These are phyloP conservation scores for Globomyces pollinis-pini DNA, from an alignment of 192 early-diverging fungal species.

Conservation along the genomic window DNA sequence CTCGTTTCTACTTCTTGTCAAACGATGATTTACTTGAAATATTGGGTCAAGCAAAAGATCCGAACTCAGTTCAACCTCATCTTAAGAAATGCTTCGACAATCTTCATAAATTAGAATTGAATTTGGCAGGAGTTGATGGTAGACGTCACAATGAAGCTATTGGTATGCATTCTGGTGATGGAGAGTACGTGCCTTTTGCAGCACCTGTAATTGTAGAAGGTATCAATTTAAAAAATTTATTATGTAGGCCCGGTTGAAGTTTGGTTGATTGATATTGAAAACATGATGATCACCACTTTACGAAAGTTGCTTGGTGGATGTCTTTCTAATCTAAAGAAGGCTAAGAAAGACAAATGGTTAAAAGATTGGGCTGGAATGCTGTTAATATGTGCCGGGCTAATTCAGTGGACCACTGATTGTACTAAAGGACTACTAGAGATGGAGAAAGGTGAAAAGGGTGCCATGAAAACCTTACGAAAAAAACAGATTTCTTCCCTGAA, in stretches of 20 bases:
- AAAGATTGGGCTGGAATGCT: slow-evolving; percentile 56
- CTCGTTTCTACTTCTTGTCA: slow-evolving; percentile 54
- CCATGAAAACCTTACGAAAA: slow-evolving; percentile 47
- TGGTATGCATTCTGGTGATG: slow-evolving; percentile 56
- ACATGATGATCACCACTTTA: slow-evolving; percentile 43
- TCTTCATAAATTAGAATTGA: slow-evolving; percentile 45
- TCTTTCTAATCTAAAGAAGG: slow-evolving; percentile 43
- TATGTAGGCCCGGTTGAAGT: slow-evolving; percentile 46
- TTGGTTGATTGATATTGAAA: slow-evolving; percentile 49
- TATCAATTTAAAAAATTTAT: no score
- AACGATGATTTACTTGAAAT: slow-evolving; percentile 57
- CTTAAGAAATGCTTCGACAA: slow-evolving; percentile 57
- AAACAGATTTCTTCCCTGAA: slow-evolving; percentile 50
- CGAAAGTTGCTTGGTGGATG: slow-evolving; percentile 42
- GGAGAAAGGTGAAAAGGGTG: slow-evolving; percentile 53
- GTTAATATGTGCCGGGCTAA: slow-evolving; percentile 47
- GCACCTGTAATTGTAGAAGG: slow-evolving; percentile 44
- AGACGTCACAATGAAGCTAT: slow-evolving; percentile 45
- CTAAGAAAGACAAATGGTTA: slow-evolving; percentile 56
- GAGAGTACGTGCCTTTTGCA: slow-evolving; percentile 52
- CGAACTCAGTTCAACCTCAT: slow-evolving; percentile 51
- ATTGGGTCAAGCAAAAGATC: slow-evolving; percentile 51
- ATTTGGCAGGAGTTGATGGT: slow-evolving; percentile 38
- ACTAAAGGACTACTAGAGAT: slow-evolving; percentile 46
- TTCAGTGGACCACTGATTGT: slow-evolving; percentile 53